Conservation (phyloP, 73 alveolate genomes). For the Diophrys sp. region DNA sequence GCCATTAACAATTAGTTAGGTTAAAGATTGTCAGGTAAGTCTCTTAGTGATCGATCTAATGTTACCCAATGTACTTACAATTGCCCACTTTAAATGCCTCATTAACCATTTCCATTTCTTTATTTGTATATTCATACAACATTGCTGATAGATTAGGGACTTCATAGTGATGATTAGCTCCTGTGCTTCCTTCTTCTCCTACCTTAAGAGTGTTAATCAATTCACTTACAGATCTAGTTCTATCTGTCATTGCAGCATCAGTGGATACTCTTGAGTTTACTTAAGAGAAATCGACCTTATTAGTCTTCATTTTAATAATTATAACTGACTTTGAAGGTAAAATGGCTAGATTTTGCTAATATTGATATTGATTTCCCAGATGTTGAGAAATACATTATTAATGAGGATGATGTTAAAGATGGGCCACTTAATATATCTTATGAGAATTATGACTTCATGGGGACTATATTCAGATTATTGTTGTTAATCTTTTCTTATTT, state of each 20-base stretch:
- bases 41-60: slow-evolving; percentile 32
- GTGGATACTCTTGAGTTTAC: too few relatives aligned
- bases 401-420: background rate
- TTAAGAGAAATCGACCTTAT: too few relatives aligned
- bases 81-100: slow-evolving; percentile 44
- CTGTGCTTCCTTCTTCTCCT: too few relatives aligned
- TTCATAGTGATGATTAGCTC: too few relatives aligned
- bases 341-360: background rate
- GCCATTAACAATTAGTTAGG: slow-evolving; percentile 26
- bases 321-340: too few relatives aligned
- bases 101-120: slow-evolving; percentile 48
- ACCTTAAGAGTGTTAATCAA: too few relatives aligned
- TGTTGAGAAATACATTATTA: background rate
- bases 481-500: too few relatives aligned
- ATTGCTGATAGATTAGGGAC: too few relatives aligned
- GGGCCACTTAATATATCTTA: background rate
- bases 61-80: background rate
- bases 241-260: too few relatives aligned
- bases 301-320: too few relatives aligned
- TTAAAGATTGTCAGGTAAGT: slow-evolving; percentile 26
- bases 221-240: too few relatives aligned
- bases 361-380: background rate
- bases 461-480: too few relatives aligned
- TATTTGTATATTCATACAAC: slow-evolving; percentile 60
- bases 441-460: background rate